These are phyloP conservation scores for Passalora sequoiae DNA, from an alignment of 2,329 filamentous ascomycete genomes.

Conservation along the genomic window DNA sequence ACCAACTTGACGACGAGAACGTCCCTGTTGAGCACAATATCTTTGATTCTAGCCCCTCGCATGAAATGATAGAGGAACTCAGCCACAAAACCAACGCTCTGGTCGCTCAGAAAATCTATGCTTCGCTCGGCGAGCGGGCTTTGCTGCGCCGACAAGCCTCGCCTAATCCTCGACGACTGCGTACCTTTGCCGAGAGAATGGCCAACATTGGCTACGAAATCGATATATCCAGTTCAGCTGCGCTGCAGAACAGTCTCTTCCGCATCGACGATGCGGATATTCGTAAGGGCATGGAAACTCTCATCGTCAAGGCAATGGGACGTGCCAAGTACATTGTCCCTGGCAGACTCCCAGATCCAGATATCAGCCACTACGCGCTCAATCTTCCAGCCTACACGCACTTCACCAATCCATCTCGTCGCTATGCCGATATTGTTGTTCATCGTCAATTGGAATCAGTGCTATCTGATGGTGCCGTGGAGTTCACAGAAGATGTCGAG, in stretches of 20 bases:
- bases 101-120: conserved; percentile 76
- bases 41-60: conserved; percentile 81
- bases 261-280: conserved; percentile 82
- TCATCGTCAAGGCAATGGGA: conserved; percentile 91
- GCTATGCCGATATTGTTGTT: conserved; percentile 91
- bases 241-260: conserved; percentile 91
- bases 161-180: conserved; percentile 81
- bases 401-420: conserved; percentile 90
- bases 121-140: conserved; percentile 83
- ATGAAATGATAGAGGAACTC: conserved; percentile 92
- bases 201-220: conserved; percentile 83
- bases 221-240: conserved; percentile 81
- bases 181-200: conserved; percentile 91
- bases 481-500: conserved; percentile 87
- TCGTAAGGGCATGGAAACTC: conserved; percentile 95
- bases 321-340: conserved; percentile 92
- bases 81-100: conserved; percentile 88
- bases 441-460: conserved; percentile 89
- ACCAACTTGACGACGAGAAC: conserved; percentile 96
- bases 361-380: conserved; percentile 82
- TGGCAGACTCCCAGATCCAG: conserved; percentile 68
- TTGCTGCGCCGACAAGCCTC: conserved; percentile 79
- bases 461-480: conserved; percentile 72
- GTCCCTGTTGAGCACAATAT: conserved; percentile 95
- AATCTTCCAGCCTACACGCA: conserved; percentile 95